Evolutionary conservation across 148 eudicot genomes (phyloP).

Genomic region (Persicaria maculosa): DNA sequence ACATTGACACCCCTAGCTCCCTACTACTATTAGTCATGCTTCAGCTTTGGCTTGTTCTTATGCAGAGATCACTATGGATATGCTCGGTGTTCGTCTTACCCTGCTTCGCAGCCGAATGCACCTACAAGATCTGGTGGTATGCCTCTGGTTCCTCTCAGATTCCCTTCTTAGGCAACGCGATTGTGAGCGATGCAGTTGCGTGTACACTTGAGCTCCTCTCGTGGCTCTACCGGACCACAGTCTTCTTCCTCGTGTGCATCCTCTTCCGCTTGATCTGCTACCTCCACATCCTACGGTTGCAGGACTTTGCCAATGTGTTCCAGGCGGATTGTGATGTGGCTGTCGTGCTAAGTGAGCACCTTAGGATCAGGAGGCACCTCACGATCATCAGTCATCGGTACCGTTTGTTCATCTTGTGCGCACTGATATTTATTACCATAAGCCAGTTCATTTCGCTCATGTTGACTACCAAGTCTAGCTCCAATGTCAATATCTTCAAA

Average conservation of each 20-base stretch:
- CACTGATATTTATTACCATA: constrained; percentile 52
- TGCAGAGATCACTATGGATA: constrained; percentile 80
- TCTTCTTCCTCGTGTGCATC: constrained; percentile 80
- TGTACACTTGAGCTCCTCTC: constrained; percentile 69
- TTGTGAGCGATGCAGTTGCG: constrained; percentile 50
- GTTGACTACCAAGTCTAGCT: constrained; percentile 44
- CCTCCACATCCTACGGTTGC: constrained; percentile 75
- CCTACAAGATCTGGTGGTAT: constrained; percentile 95
- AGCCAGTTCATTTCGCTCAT: constrained; percentile 66
- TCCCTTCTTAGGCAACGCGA: constrained; percentile 67
- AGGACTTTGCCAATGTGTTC: constrained; percentile 75
- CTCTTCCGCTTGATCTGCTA: constrained; percentile 89
- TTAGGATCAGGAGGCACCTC: constrained; percentile 69
- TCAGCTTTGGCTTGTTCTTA: background rate
- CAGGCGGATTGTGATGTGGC: constrained; percentile 65
- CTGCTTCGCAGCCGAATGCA: constrained; percentile 58
- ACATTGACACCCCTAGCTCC: no score
- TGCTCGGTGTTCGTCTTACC: constrained; percentile 64
- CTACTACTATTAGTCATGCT: no score
- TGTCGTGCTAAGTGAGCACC: constrained; percentile 60
- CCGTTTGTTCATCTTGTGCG: constrained; percentile 52
- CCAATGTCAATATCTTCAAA: constrained; percentile 42
- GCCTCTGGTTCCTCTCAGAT: constrained; percentile 63
- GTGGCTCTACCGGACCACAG: constrained; percentile 78
- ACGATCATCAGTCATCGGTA: constrained; percentile 83